These are phyloP conservation scores for Paraconiothyrium sp. DNA, from an alignment of 2,329 filamentous ascomycete species.

Conservation along the genomic window DNA sequence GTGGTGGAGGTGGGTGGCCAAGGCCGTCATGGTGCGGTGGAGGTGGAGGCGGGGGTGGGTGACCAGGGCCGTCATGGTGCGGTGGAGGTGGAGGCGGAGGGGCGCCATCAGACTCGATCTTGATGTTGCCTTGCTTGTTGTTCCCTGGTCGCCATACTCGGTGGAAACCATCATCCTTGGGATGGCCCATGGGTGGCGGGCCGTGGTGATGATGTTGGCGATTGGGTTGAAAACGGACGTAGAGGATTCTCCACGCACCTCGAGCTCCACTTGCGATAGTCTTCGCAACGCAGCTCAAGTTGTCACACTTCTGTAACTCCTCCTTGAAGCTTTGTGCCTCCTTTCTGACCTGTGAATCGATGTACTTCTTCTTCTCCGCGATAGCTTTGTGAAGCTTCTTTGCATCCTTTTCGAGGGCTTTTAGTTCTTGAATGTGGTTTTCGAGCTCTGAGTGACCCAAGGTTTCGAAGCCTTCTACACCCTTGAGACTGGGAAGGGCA, in stretches of 20 bases:
- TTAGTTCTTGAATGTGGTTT: conserved; percentile 53
- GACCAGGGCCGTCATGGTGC: too few relatives aligned
- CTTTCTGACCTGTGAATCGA: conserved; percentile 43
- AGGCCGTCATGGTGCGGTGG: conserved; percentile 16
- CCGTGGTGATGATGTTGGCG: conserved; percentile 26
- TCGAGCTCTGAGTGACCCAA: conserved; percentile 37
- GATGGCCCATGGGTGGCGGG: conserved; percentile 35
- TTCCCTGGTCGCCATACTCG: conserved; percentile 28
- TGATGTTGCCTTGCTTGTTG: conserved; percentile 26
- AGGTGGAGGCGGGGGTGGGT: background rate
- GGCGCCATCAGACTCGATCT: conserved; percentile 11
- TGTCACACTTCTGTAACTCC: conserved; percentile 55
- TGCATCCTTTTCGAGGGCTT: conserved; percentile 50
- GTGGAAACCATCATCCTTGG: conserved; percentile 34
- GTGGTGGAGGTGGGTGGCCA: background rate
- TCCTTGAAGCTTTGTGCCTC: conserved; percentile 47
- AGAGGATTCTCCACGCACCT: conserved; percentile 43
- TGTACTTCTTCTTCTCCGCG: conserved; percentile 46
- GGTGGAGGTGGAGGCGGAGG: conserved; percentile 22
- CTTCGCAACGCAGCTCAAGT: conserved; percentile 54
- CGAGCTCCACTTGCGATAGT: conserved; percentile 49
- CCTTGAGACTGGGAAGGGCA: conserved; percentile 25
- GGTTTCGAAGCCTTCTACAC: conserved; percentile 16
- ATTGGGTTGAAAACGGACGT: conserved; percentile 39
- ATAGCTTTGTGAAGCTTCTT: conserved; percentile 50